These are phyloP conservation scores for Peribolospora baueri DNA, from an alignment of 768 basidiomycete genomes.

Conservation along the genomic window DNA sequence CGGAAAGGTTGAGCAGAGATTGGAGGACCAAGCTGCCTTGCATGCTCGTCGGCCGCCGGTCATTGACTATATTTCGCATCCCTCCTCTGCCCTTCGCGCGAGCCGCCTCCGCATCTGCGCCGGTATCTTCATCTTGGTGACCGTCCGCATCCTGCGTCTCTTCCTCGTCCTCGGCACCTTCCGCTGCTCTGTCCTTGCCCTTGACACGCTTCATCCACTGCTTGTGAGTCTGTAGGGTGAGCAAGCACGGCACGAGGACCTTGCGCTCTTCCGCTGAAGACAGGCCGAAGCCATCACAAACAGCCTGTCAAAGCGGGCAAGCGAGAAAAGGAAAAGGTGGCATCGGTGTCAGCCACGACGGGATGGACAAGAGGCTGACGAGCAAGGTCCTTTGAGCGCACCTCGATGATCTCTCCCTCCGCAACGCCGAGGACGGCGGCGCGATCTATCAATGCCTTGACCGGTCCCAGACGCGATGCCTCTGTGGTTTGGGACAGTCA, in stretches of 20 bases:
- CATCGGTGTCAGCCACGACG: neutral
- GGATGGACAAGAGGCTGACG: neutral
- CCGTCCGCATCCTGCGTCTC: too few species aligned
- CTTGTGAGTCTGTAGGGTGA: constrained; percentile 15
- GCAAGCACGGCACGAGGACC: neutral
- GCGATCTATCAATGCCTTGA: constrained; percentile 52
- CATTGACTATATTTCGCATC: neutral
- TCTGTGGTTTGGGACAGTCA: constrained; percentile 21
- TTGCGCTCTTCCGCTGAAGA: constrained; percentile 27
- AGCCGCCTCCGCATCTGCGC: constrained; percentile 11
- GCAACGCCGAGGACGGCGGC: constrained; percentile 27
- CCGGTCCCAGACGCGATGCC: constrained; percentile 46
- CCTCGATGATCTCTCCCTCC: constrained; percentile 33
- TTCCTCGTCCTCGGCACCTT: too few species aligned
- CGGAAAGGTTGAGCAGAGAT: constrained; percentile 43
- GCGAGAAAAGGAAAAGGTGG: neutral
- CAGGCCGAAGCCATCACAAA: neutral
- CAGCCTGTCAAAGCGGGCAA: neutral
- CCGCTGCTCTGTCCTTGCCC: constrained; percentile 7
- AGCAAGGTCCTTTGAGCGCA: constrained; percentile 18
- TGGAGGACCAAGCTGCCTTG: constrained; percentile 74
- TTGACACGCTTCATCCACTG: constrained; percentile 9
- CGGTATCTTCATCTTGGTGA: constrained; percentile 11
- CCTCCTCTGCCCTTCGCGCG: neutral
- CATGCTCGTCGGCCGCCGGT: constrained; percentile 17